Evolutionary conservation across 2,329 filamentous ascomycete genomes (phyloP).

Genomic region (Volutella citrinella): DNA sequence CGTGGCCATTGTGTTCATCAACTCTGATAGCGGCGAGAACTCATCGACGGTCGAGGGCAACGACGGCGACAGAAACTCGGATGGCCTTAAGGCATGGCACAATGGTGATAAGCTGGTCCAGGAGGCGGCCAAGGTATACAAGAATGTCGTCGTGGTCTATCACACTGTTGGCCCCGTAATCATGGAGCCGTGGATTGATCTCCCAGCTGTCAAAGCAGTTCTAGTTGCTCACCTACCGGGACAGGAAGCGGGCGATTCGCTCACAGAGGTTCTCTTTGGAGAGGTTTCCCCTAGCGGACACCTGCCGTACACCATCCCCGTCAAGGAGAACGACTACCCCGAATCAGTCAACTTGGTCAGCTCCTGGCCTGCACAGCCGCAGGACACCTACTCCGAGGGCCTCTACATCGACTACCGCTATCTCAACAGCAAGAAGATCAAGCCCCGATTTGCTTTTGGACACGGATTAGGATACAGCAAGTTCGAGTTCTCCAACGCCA

Average conservation of each 20-base stretch:
- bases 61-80: conserved; percentile 74
- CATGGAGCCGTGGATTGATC: conserved; percentile 75
- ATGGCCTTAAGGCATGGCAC: conserved; percentile 60
- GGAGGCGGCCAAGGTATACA: conserved; percentile 57
- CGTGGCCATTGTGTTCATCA: conserved; percentile 83
- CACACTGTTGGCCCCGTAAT: conserved; percentile 83
- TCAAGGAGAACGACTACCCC: conserved; percentile 68
- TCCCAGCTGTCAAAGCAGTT: conserved; percentile 74
- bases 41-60: conserved; percentile 55
- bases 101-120: conserved; percentile 76
- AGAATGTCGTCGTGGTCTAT: conserved; percentile 72
- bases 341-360: conserved; percentile 45
- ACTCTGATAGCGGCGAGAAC: conserved; percentile 82
- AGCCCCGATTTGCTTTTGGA: conserved; percentile 81
- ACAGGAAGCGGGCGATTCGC: conserved; percentile 79
- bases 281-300: conserved; percentile 73
- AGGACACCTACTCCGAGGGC: conserved; percentile 80
- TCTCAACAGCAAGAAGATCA: conserved; percentile 74
- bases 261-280: conserved; percentile 78
- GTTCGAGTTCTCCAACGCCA: conserved; percentile 58
- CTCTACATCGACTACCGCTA: conserved; percentile 87
- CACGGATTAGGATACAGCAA: conserved; percentile 80
- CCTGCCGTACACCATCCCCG: conserved; percentile 84
- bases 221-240: conserved; percentile 83
- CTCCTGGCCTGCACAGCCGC: conserved; percentile 62